Evolutionary conservation across 192 early-diverging fungal genomes (phyloP).

Genomic region (Borealophlyctis nickersoniae): DNA sequence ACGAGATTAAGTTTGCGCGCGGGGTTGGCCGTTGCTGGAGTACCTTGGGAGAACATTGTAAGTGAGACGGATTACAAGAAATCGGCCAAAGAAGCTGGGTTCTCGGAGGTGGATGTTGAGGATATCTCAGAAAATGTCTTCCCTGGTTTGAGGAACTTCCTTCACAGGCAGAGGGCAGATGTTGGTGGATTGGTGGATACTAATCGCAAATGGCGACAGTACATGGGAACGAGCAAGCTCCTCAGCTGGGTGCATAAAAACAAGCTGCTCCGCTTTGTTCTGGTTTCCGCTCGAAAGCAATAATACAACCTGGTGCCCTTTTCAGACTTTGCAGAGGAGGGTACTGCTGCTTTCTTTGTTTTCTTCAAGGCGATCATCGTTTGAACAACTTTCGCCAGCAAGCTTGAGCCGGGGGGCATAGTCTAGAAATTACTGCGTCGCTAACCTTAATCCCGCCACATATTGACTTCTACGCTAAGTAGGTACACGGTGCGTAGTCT

Average conservation of each 20-base stretch:
- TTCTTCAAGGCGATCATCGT: no score
- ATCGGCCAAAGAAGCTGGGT: constrained; percentile 10
- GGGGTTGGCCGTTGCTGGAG: constrained; percentile 10
- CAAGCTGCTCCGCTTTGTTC: constrained; percentile 15
- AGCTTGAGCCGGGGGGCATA: no score
- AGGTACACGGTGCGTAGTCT: no score
- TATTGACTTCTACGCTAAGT: no score
- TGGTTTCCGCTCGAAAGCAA: constrained; percentile 6
- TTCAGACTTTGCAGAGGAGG: no score
- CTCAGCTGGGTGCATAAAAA: constrained; percentile 13
- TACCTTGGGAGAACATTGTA: constrained; percentile 32
- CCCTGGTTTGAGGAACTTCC: constrained; percentile 30
- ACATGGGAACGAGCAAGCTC: constrained; percentile 16
- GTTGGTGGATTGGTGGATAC: constrained; percentile 16
- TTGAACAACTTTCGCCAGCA: no score
- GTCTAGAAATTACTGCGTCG: no score
- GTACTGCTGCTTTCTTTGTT: no score
- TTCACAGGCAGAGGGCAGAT: constrained; percentile 4
- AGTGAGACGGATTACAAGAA: constrained; percentile 8
- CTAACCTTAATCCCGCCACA: no score
- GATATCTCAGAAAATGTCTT: constrained; percentile 39
- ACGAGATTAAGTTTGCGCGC: constrained; percentile 15
- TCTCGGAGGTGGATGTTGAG: constrained; percentile 24
- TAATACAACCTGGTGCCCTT: no score
- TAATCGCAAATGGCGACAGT: constrained; percentile 10